Base-by-base conservation (phyloP, 371 early-diverging fungal species). In the Mycotypha africana region DNA sequence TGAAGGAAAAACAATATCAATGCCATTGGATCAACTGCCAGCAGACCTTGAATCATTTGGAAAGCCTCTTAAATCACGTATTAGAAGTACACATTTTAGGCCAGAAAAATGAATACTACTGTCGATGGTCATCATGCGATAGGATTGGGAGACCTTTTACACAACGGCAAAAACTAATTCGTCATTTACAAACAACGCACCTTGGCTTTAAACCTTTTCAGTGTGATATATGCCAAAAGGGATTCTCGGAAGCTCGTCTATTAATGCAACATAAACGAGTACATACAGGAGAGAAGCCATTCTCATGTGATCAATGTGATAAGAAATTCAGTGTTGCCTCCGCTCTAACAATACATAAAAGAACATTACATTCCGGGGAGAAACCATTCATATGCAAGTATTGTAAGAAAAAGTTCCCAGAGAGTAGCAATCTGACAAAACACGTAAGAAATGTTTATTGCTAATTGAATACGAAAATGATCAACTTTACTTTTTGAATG, bases 171-270 rank as follows among this genome's bases (percentile, higher is more conserved):
- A 91, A 91, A 54, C 79, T 88, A 22, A 85, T 92, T 78, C 65
- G 92, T 24, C 92, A 92, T 53, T 79, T 92, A 19, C 90, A 89
- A 54, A 89, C 88, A 53, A 89, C 88, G 20, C 92, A 88, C 63
- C 84, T 84, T 8, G 91, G 91, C 9, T 87, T 86, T 49, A 89
- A 89, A 58, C 93, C 93, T 1, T 92, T 81, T 47, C 77, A 82
- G 47, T 95, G 95, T 56, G 73, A 75, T 12, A 65, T 76, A 32
- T 92, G 92, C 54, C 56, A 62, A 17, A 86, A 86, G 40, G 60
- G 74, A 23, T 95, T 95, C 71, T 76, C 85, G 1, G 77, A 84
- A 31, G 68, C 82, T 2, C 81, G 82, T 30, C 81, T 85, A 2
- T 47, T 87, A 25, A 84, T 80, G 7, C 76, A 82, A 26, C 87